Base-by-base conservation (phyloP, 2,329 filamentous ascomycete species). In the Zymoseptoria passerinii region DNA sequence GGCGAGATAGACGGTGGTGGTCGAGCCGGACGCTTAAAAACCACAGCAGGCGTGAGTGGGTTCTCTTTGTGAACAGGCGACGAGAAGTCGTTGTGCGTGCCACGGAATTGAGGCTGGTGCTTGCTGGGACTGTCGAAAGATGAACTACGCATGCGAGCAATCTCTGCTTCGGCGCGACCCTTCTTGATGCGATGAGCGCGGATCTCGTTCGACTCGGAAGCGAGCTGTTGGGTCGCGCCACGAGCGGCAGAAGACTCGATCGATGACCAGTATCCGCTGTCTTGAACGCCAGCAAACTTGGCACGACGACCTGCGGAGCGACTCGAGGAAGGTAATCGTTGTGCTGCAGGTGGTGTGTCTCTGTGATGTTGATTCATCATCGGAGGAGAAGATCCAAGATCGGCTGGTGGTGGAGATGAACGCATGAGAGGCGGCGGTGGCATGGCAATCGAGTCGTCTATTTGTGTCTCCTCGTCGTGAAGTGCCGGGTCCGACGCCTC, bases 191-290 rank as follows among this genome's bases (percentile, higher is more conserved):
- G 68, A 28, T 63, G 64, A 53, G 87, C 87, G n/a, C 86, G 85
- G 66, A 91, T 88, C 55, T 86, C 82, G 68, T 84, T 82, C 50
- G 81, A 73, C 68, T 95, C 91, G 0, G 90, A 92, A 3, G 87
- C 90, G 50, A 90, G 80, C 18, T 89, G 79, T 52, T 68, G 65
- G n/a, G 65, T 61, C n/a, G 67, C 68, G 52, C 88, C 85, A 59
- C 92, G 84, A 71, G 90, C 82, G 13, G 82, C 90, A 0, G 94
- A 97, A 2, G 94, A 97, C 67, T 96, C 92, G 18, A 97, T 81
- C 0, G 92, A 96, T 1, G 94, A 97, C 71, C 95, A 96, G 74
- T 97, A 99, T 48, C 94, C 94, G 71, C 92, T 97, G 74, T 99
- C 94, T 68, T 89, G 90, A 78, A 95, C 87, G 10, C 88, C 87